A percentile compares a stretch with the other conserved stretches of the same genome.
Evolutionary conservation across 2,329 filamentous ascomycete species (phyloP).

Genomic region (Furcasterigmium furcatum): DNA sequence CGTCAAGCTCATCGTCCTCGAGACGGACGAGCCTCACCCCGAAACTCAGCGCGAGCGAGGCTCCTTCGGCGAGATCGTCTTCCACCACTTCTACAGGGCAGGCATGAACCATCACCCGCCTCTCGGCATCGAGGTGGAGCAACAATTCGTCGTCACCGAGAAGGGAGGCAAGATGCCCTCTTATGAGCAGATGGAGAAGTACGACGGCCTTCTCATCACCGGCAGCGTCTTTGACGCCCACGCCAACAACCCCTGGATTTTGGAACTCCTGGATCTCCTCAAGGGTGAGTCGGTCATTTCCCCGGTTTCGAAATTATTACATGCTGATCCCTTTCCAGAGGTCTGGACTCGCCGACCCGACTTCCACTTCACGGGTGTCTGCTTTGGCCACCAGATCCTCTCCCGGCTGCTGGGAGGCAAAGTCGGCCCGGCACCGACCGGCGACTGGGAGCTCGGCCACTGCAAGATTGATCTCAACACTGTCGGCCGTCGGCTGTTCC

Average conservation of each 20-base stretch:
- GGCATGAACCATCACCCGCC: slow-evolving; percentile 50
- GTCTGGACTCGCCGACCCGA: slow-evolving; percentile 48
- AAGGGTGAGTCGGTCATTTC: slow-evolving; percentile 25
- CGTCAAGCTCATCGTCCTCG: slow-evolving; percentile 47
- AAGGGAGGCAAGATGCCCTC: slow-evolving; percentile 42
- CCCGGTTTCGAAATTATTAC: background rate
- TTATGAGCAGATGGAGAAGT: slow-evolving; percentile 49
- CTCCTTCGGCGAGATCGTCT: slow-evolving; percentile 50
- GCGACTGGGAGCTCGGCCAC: slow-evolving; percentile 72
- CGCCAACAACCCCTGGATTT: slow-evolving; percentile 69
- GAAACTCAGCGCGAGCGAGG: slow-evolving; percentile 46
- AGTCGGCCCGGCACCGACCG: slow-evolving; percentile 60
- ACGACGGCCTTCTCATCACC: slow-evolving; percentile 73
- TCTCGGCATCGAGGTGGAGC: slow-evolving; percentile 50
- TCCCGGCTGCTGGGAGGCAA: slow-evolving; percentile 66
- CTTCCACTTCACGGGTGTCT: slow-evolving; percentile 67
- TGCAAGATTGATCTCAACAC: slow-evolving; percentile 60
- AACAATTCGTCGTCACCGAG: slow-evolving; percentile 51
- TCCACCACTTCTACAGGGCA: slow-evolving; percentile 46
- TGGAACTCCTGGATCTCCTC: slow-evolving; percentile 60
- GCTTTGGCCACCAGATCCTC: slow-evolving; percentile 80
- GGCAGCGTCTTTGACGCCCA: slow-evolving; percentile 69
- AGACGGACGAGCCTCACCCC: slow-evolving; percentile 54
- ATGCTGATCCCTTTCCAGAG: slow-evolving; percentile 27
- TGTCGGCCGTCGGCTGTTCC: slow-evolving; percentile 67